Conservation (phyloP, 495 filamentous ascomycete species). For the Penicillium cinerascens region DNA sequence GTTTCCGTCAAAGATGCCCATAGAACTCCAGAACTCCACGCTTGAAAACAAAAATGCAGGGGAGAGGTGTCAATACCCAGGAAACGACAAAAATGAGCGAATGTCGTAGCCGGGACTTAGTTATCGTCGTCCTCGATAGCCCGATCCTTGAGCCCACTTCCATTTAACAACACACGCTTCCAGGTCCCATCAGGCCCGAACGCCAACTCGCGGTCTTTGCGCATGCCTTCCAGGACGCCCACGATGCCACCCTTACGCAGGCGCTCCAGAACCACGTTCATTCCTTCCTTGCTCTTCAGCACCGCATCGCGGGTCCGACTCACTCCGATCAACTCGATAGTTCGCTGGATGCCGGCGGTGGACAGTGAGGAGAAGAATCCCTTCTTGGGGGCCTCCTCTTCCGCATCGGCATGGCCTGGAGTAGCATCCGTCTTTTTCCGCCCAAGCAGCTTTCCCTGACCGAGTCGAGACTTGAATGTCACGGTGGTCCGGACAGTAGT, state of each 20-base stretch:
- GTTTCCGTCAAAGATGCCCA: not conserved
- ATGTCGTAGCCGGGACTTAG: constrained; percentile 15
- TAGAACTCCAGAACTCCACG: not conserved
- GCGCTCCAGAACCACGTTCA: constrained; percentile 89
- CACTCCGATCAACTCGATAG: constrained; percentile 84
- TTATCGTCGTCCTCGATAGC: constrained; percentile 32
- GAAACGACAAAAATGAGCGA: constrained; percentile 1
- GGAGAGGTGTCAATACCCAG: not conserved
- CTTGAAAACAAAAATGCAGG: not conserved
- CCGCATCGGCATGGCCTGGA: constrained; percentile 28
- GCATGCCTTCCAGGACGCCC: constrained; percentile 80
- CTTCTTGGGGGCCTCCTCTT: constrained; percentile 54
- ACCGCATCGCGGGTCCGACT: constrained; percentile 79
- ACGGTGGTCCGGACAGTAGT: constrained; percentile 84
- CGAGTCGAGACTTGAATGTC: constrained; percentile 77
- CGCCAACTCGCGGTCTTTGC: constrained; percentile 57
- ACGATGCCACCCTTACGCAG: constrained; percentile 79
- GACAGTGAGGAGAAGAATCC: constrained; percentile 72
- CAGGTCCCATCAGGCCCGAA: constrained; percentile 45
- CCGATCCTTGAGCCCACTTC: constrained; percentile 26
- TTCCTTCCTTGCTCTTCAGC: constrained; percentile 85
- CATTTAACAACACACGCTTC: constrained; percentile 46
- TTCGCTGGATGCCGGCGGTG: constrained; percentile 75
- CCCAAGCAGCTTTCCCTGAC: constrained; percentile 65
- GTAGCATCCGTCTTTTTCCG: constrained; percentile 34